phyloP scores from a whole-genome alignment of 306 rosid species.

The Malus asiatica region DNA sequence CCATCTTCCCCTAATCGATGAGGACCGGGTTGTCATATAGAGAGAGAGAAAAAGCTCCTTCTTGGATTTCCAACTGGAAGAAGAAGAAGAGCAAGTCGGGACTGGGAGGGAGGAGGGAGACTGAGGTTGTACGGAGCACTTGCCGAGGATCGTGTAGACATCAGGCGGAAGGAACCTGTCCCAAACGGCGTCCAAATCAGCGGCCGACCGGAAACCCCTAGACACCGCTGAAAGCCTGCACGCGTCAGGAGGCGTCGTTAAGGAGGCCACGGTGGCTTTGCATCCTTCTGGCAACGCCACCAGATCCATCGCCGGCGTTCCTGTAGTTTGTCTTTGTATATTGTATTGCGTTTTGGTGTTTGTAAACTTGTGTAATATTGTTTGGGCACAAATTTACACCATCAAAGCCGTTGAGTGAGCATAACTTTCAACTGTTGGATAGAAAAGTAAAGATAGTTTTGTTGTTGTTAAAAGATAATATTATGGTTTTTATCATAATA shows the following conservation, averaged over 20 bases:
- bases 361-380: too few species aligned
- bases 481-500: too few species aligned
- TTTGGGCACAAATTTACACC: too few species aligned
- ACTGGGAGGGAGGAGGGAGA: neutral
- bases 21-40: neutral
- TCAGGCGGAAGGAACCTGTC: slow-evolving; percentile 52
- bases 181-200: slow-evolving; percentile 65
- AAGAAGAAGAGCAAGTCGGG: too few species aligned
- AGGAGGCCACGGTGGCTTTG: neutral
- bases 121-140: neutral
- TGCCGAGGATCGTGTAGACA: slow-evolving; percentile 9
- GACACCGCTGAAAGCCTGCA: slow-evolving; percentile 44
- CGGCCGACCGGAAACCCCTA: slow-evolving; percentile 43
- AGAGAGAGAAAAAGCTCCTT: neutral
- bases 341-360: too few species aligned
- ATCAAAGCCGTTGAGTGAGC: too few species aligned
- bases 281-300: neutral
- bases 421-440: too few species aligned
- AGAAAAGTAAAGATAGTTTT: too few species aligned
- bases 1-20: neutral
- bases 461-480: too few species aligned
- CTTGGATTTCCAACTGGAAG: neutral
- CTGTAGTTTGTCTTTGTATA: too few species aligned
- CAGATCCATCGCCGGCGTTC: neutral
- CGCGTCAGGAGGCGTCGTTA: slow-evolving; percentile 52